Base-by-base conservation (phyloP, 2,329 filamentous ascomycete species). In the Fusarium transvaalense region DNA sequence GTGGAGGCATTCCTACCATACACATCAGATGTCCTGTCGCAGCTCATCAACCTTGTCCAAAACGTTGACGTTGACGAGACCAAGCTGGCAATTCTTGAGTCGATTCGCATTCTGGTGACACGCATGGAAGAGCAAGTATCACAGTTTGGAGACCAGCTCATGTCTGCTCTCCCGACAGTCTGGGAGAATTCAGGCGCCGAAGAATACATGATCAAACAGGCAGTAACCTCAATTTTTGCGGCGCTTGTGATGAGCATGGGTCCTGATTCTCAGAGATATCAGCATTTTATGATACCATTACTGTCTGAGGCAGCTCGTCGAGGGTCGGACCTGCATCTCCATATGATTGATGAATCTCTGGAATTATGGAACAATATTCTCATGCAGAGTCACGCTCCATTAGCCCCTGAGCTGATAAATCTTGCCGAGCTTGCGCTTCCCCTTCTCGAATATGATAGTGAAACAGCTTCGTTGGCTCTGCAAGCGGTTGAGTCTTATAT, bases 141-240 rank as follows among this genome's bases (percentile, higher is more conserved):
- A 1, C 84, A 84, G 45, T 90, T 90, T 64, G 92, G 93, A 7
- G 93, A 97, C 73, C 88, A 91, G 62, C 92, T 99, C 63, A 91
- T 99, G 78, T 84, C 88, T 2, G 86, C 94, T 14, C 84, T 98
- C 9, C 94, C 95, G 0, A 85, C 85, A 6, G 84, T 98, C 1
- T 99, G 96, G 96, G 90, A 92, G 63, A 88, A 90, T 52, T 93
- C 92, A 4, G 93, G 91, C 1, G 80, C 82, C 3, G 91, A 97
- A 63, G 92, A 96, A 74, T 93, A 94, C 79, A 88, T 98, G 78
- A 92, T 97, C 84, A 98, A 98, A 79, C 94, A 97, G 79, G 90
- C 93, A 2, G 94, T 98, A 53, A 86, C 98, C 59, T 92, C 92
- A 4, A 91, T 98, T 38, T 88, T 98, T 52, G 86, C 92, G 3